phyloP scores from a whole-genome alignment of 495 filamentous ascomycete genomes.

The Endocarpon pusillum region DNA sequence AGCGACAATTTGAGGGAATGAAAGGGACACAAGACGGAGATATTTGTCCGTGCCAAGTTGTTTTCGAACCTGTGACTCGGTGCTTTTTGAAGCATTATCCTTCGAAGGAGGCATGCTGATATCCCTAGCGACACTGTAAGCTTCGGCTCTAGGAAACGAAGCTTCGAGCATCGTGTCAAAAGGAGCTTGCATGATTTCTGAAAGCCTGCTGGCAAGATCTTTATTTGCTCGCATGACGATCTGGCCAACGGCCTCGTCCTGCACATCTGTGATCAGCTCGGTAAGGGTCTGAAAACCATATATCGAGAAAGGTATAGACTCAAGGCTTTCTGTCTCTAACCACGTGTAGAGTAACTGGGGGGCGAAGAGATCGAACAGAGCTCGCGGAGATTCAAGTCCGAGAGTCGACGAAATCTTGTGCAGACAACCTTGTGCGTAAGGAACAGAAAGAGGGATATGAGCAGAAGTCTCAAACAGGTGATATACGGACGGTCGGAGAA shows the following conservation, averaged over 20 bases:
- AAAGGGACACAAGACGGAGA: slow-evolving; percentile 35
- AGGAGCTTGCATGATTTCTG: slow-evolving; percentile 33
- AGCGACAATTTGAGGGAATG: slow-evolving; percentile 63
- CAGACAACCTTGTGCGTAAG: slow-evolving; percentile 57
- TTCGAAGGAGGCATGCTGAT: slow-evolving; percentile 41
- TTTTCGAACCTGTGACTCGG: slow-evolving; percentile 52
- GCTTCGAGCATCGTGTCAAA: slow-evolving; percentile 38
- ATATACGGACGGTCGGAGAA: slow-evolving; percentile 70
- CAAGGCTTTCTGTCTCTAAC: slow-evolving; percentile 47
- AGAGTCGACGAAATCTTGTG: slow-evolving; percentile 44
- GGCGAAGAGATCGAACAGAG: slow-evolving; percentile 73
- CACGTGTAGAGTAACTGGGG: slow-evolving; percentile 90
- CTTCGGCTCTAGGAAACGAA: slow-evolving; percentile 66
- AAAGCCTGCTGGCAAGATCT: slow-evolving; percentile 39
- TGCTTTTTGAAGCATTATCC: slow-evolving; percentile 32
- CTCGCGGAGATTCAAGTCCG: slow-evolving; percentile 40
- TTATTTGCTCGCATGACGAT: slow-evolving; percentile 69
- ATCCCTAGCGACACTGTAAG: slow-evolving; percentile 71
- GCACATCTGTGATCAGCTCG: slow-evolving; percentile 53
- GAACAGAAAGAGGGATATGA: slow-evolving; percentile 38
- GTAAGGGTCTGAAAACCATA: slow-evolving; percentile 59
- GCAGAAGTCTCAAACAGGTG: slow-evolving; percentile 83
- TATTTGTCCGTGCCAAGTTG: slow-evolving; percentile 50
- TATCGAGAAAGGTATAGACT: slow-evolving; percentile 57
- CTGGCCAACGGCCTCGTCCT: slow-evolving; percentile 66